phyloP scores from a whole-genome alignment of 257 asterid species.

The Solanum stenotomum region DNA sequence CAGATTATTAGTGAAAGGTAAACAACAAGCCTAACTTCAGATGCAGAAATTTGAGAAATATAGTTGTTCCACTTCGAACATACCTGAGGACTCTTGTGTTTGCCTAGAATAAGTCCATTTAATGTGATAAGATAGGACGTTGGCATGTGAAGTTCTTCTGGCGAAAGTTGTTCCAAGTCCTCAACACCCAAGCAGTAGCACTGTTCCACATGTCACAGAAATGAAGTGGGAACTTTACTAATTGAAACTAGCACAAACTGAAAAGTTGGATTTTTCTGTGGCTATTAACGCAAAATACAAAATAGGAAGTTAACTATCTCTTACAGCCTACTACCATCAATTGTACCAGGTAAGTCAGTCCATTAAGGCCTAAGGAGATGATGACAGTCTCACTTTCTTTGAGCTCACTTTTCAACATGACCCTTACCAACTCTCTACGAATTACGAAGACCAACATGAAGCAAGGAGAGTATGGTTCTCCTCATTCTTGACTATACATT shows the following conservation, averaged over 20 bases:
- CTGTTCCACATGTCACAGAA: slow-evolving; percentile 12
- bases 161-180: slow-evolving; percentile 75
- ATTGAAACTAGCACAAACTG: background rate
- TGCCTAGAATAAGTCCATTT: slow-evolving; percentile 93
- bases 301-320: background rate
- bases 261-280: background rate
- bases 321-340: background rate
- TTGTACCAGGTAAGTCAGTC: background rate
- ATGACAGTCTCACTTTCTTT: background rate
- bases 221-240: background rate
- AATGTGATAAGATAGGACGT: slow-evolving; percentile 60
- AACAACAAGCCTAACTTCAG: background rate
- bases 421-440: background rate
- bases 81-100: slow-evolving; percentile 81
- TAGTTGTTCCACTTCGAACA: background rate
- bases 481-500: background rate
- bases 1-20: background rate
- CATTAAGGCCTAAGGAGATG: background rate
- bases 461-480: background rate
- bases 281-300: background rate
- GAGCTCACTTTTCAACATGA: background rate
- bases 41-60: background rate
- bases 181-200: slow-evolving; percentile 80
- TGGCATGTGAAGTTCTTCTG: slow-evolving; percentile 89
- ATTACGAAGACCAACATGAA: background rate